phyloP scores from a whole-genome alignment of 345 rosid genomes.

The Aquilaria yunnanensis region DNA sequence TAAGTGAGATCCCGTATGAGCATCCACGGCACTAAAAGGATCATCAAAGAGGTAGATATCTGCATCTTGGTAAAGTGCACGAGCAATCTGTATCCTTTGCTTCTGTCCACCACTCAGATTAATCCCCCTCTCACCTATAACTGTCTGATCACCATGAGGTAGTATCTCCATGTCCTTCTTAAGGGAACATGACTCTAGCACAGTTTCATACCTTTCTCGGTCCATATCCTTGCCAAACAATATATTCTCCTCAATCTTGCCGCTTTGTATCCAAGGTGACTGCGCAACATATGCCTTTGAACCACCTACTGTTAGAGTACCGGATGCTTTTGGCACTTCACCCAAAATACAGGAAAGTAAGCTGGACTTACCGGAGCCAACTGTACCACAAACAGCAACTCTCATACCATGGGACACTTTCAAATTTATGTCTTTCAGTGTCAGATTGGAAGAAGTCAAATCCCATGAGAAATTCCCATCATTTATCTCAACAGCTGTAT shows the following conservation, averaged over 20 bases:
- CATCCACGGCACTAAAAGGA: slow-evolving; percentile 92
- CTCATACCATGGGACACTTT: slow-evolving; percentile 50
- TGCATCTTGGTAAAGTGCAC: slow-evolving; percentile 81
- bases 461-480: slow-evolving; percentile 64
- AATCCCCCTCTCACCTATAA: slow-evolving; percentile 85
- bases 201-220: slow-evolving; percentile 44
- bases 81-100: slow-evolving; percentile 79
- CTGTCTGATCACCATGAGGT: slow-evolving; percentile 71
- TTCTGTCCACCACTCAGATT: slow-evolving; percentile 91
- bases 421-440: slow-evolving; percentile 46
- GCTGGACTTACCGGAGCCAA: slow-evolving; percentile 82
- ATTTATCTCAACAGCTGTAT: slow-evolving; percentile 36
- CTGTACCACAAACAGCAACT: slow-evolving; percentile 75
- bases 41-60: slow-evolving; percentile 86
- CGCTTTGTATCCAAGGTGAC: slow-evolving; percentile 88
- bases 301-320: slow-evolving; percentile 55
- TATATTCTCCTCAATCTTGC: slow-evolving; percentile 76
- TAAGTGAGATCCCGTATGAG: slow-evolving; percentile 79
- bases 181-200: slow-evolving; percentile 68
- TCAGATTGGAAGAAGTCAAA: slow-evolving; percentile 29
- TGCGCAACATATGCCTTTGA: slow-evolving; percentile 75
- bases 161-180: slow-evolving; percentile 67
- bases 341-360: slow-evolving; percentile 65
- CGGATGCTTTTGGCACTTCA: slow-evolving; percentile 62
- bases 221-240: slow-evolving; percentile 77